These are phyloP conservation scores for Ganoderma lucidum DNA, from an alignment of 1,284 basidiomycete species.

Conservation along the genomic window DNA sequence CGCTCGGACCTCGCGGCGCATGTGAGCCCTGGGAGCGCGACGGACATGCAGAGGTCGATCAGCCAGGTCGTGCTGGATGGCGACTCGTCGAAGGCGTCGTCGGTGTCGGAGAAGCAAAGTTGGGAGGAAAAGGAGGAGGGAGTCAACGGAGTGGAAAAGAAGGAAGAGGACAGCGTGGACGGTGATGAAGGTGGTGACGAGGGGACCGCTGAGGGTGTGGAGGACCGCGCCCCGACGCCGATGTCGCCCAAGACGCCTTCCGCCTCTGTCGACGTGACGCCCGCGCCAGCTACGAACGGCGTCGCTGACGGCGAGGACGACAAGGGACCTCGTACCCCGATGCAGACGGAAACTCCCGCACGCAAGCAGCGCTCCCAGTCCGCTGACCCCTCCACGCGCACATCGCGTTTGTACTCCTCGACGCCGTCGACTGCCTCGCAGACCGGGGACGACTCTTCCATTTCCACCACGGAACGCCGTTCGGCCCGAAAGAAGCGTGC, in stretches of 20 bases:
- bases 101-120: conserved; percentile 6
- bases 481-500: conserved; percentile 63
- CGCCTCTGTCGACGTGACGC: conserved; percentile 8
- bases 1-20: conserved; percentile 85
- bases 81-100: conserved; percentile 25
- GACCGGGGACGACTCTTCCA: conserved; percentile 67
- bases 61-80: conserved; percentile 41
- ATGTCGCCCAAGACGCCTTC: conserved; percentile 37
- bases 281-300: conserved; percentile 16
- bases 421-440: conserved; percentile 54
- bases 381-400: conserved; percentile 70
- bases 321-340: conserved; percentile 47
- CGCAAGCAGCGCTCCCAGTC: conserved; percentile 72
- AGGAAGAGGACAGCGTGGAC: conserved; percentile 14
- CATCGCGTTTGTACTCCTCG: conserved; percentile 64
- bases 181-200: conserved; percentile 29
- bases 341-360: conserved; percentile 42
- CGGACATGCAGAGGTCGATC: conserved; percentile 40
- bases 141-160: conserved; percentile 27
- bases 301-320: conserved; percentile 39
- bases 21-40: conserved; percentile 43
- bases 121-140: conserved; percentile 40
- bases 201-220: conserved; percentile 29
- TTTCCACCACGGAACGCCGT: conserved; percentile 56
- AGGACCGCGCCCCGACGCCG: conserved; percentile 37